Percentiles rank a stretch among this genome's conserved stretches.
These are phyloP conservation scores for Curvularia eragrostidis DNA, from an alignment of 2,329 filamentous ascomycete genomes.

Conservation along the genomic window DNA sequence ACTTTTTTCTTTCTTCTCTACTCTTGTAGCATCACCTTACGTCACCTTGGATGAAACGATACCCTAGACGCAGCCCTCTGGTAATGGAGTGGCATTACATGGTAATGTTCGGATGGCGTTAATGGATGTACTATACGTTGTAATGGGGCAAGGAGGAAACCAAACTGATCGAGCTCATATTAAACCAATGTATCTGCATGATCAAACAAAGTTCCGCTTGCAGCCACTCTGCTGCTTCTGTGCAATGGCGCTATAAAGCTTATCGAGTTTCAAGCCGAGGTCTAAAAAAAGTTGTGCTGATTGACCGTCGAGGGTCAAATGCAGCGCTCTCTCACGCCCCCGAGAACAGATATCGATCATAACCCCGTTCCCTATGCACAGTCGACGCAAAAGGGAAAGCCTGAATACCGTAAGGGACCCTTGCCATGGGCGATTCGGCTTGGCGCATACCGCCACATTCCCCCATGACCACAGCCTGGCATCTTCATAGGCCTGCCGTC, in stretches of 20 bases:
- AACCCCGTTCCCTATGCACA: slow-evolving; percentile 13
- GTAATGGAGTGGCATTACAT: slow-evolving; percentile 13
- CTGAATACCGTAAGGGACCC: slow-evolving; percentile 21
- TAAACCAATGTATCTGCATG: slow-evolving; percentile 2
- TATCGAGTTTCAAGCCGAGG: slow-evolving; percentile 31
- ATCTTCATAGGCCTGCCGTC: slow-evolving; percentile 29
- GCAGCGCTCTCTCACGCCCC: slow-evolving; percentile 7
- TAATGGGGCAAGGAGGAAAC: neutral
- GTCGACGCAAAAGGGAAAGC: slow-evolving; percentile 28
- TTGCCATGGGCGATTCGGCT: slow-evolving; percentile 21
- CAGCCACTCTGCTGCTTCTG: slow-evolving; percentile 20
- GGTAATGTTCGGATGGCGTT: slow-evolving; percentile 17
- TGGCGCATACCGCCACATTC: slow-evolving; percentile 35
- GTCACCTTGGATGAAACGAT: slow-evolving; percentile 18
- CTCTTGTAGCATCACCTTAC: slow-evolving; percentile 16
- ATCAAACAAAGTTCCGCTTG: slow-evolving; percentile 14
- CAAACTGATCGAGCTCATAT: slow-evolving; percentile 3
- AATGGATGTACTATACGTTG: slow-evolving; percentile 6
- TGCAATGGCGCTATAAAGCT: slow-evolving; percentile 22
- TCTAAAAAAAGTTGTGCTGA: slow-evolving; percentile 6
- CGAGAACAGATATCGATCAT: neutral
- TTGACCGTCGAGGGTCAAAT: slow-evolving; percentile 14
- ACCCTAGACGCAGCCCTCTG: slow-evolving; percentile 21
- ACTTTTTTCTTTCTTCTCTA: slow-evolving; percentile 16
- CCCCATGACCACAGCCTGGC: slow-evolving; percentile 32